Evolutionary conservation across 352 stramenopile species (phyloP).

Genomic region (Globisporangium megalacanthum): DNA sequence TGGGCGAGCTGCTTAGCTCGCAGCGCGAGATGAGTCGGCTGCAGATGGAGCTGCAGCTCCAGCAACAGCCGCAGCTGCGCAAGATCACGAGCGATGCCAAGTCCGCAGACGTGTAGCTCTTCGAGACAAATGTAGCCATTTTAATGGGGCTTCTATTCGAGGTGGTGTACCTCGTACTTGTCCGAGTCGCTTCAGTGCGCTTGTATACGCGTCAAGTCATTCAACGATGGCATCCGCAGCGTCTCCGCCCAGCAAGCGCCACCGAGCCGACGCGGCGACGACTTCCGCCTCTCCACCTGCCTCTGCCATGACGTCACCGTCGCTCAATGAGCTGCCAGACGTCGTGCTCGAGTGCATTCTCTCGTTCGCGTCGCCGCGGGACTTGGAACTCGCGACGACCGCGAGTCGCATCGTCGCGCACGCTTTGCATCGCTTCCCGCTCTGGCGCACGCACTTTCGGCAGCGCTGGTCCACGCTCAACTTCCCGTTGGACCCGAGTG

Average conservation of each 20-base stretch:
- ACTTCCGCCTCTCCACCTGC: too few species aligned
- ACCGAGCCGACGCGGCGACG: too few species aligned
- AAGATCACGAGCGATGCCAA: constrained; percentile 22
- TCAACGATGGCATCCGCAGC: too few species aligned
- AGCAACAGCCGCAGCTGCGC: constrained; percentile 38
- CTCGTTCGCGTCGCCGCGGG: constrained; percentile 29
- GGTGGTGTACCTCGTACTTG: too few species aligned
- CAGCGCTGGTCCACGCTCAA: constrained; percentile 58
- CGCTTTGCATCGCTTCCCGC: constrained; percentile 46
- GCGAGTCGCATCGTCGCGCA: constrained; percentile 38
- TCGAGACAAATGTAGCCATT: neutral
- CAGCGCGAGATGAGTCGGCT: constrained; percentile 51
- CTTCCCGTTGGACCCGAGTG: constrained; percentile 29
- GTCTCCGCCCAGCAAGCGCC: neutral
- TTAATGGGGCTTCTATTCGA: neutral
- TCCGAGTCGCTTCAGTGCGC: too few species aligned
- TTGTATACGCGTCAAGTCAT: too few species aligned
- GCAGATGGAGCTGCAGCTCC: constrained; percentile 45
- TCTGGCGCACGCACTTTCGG: constrained; percentile 62
- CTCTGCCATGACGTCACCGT: neutral
- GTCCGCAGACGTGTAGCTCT: neutral
- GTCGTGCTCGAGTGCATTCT: constrained; percentile 48
- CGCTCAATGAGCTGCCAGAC: constrained; percentile 29
- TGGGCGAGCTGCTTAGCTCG: constrained; percentile 38
- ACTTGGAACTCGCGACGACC: constrained; percentile 54